Evolutionary conservation across 2,329 filamentous ascomycete species (phyloP), one percentile per base, ranked within the genome.

Genomic region (Colletotrichum eremochloae): DNA sequence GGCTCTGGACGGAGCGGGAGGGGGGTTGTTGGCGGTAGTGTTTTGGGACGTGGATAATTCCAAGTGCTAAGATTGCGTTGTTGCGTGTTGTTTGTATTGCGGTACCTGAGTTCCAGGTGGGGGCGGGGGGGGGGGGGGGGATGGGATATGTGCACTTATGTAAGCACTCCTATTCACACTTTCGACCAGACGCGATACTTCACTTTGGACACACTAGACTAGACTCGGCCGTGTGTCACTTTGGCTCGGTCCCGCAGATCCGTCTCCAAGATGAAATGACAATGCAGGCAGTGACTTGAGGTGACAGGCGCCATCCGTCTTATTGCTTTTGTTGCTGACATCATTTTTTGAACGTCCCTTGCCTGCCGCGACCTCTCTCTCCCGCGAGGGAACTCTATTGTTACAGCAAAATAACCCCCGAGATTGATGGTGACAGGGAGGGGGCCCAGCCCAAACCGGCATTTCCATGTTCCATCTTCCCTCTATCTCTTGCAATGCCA

Each of bases 1-100:
- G 24, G 24, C 24, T 24, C 24, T 24, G 24, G 24, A 24, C 24
- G 24, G 24, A 24, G 24, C 24, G 24, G 24, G 24, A 24, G 56
- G 33, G 33, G 33, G 5, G 33, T 36, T 8, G 33, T 36, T 8
- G 33, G 8, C 33, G 1, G 8, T 36, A 8, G 33, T 36, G 33
- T 5, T 24, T 24, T 44, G 44, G 60, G 61, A 65, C 46, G 68
- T 67, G 31, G 68, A 62, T 67, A 56, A 71, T 56, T 56, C 56
- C 48, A 71, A 62, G 53, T 29, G 15, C 29, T 24, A 24, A 24
- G 44, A 50, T 52, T 63, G 36, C 63, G 53, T 71, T 36, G 53
- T 71, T 36, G 52, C 31, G 18, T 12, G 63, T 71, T 55, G 56
- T 42, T 46, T 20, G 40, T 18, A 7, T 18, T 44, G 40, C 40